Conservation (phyloP, 2,329 filamentous ascomycete genomes). For the Aspergillus tamarii region DNA sequence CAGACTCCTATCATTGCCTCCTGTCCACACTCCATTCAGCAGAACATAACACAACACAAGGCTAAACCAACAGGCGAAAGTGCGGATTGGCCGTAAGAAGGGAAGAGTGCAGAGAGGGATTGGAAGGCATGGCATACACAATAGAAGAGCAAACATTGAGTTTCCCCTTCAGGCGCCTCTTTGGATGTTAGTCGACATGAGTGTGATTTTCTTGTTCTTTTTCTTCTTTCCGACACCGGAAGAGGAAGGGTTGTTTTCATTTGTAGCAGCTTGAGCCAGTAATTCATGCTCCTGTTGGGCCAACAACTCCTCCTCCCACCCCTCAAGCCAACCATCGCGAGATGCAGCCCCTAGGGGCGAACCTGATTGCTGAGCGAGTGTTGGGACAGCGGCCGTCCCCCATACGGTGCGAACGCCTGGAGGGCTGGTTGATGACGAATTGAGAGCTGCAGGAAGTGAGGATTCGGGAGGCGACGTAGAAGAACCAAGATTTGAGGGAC, state of each 20-base stretch:
- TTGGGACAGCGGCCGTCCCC: constrained; percentile 75
- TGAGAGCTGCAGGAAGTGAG: constrained; percentile 58
- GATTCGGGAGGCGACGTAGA: constrained; percentile 48
- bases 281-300: constrained; percentile 60
- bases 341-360: constrained; percentile 40
- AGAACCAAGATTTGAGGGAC: constrained; percentile 23
- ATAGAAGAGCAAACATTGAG: background rate
- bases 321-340: constrained; percentile 85
- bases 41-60: background rate
- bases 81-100: background rate
- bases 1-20: constrained; percentile 16
- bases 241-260: constrained; percentile 25
- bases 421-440: constrained; percentile 80
- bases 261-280: constrained; percentile 52
- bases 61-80: background rate
- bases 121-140: background rate
- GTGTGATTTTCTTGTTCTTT: constrained; percentile 69
- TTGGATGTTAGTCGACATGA: constrained; percentile 68
- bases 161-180: constrained; percentile 55
- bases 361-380: constrained; percentile 59
- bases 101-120: background rate
- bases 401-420: constrained; percentile 79
- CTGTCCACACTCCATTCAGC: constrained; percentile 5
- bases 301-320: constrained; percentile 76
- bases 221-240: constrained; percentile 57